Evolutionary conservation across 2,329 filamentous ascomycete genomes (phyloP).

Genomic region (Incumbomyces delicatus): DNA sequence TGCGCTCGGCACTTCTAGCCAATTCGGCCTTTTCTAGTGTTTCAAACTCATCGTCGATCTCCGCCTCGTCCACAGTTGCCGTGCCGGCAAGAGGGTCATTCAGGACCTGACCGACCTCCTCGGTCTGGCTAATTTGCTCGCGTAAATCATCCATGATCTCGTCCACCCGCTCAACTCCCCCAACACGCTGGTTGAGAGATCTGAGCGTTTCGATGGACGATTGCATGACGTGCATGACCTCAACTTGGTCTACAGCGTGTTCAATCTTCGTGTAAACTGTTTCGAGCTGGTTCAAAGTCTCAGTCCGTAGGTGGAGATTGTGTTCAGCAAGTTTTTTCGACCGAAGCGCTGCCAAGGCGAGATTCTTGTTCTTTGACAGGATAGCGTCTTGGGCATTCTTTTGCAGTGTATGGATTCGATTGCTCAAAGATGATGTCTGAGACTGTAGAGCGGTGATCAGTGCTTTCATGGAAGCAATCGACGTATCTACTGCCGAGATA

Average conservation of each 20-base stretch:
- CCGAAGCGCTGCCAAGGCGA: slow-evolving; percentile 68
- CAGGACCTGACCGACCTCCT: slow-evolving; percentile 72
- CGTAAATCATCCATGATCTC: slow-evolving; percentile 64
- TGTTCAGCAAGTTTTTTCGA: slow-evolving; percentile 74
- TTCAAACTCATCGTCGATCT: slow-evolving; percentile 81
- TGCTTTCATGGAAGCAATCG: slow-evolving; percentile 69
- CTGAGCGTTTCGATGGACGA: slow-evolving; percentile 63
- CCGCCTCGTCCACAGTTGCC: slow-evolving; percentile 62
- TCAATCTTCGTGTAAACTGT: slow-evolving; percentile 74
- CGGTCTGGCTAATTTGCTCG: slow-evolving; percentile 69
- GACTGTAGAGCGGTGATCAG: slow-evolving; percentile 58
- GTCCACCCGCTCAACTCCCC: slow-evolving; percentile 66
- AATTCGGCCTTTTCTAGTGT: slow-evolving; percentile 56
- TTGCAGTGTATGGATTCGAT: slow-evolving; percentile 42
- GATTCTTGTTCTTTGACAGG: slow-evolving; percentile 58
- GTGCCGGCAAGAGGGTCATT: slow-evolving; percentile 47
- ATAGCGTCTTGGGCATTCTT: slow-evolving; percentile 60
- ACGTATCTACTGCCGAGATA: slow-evolving; percentile 68
- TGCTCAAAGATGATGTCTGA: slow-evolving; percentile 56
- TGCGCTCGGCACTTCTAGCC: slow-evolving; percentile 41
- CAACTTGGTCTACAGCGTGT: slow-evolving; percentile 73
- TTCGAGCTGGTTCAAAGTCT: slow-evolving; percentile 71
- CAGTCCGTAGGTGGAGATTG: slow-evolving; percentile 60
- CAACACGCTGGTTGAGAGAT: slow-evolving; percentile 64
- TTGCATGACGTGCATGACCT: slow-evolving; percentile 74